Conservation (phyloP, 345 rosid species). For the Lagerstroemia speciosa region DNA sequence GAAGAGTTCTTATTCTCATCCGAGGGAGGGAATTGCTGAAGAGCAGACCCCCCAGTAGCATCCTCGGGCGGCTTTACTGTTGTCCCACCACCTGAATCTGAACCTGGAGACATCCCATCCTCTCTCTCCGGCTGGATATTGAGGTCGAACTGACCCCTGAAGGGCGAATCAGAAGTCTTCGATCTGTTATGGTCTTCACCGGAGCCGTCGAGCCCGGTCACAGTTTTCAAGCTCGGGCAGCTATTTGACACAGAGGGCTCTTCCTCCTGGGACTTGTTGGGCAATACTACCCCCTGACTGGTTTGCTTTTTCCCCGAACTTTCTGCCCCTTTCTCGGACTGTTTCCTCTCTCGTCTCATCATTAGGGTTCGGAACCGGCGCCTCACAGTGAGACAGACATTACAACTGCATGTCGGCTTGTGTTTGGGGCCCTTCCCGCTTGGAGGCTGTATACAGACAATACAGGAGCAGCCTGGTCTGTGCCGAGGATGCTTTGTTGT, state of each 20-base stretch:
- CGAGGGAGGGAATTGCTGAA: neutral
- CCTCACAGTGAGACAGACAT: constrained; percentile 60
- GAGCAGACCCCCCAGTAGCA: neutral
- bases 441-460: constrained; percentile 90
- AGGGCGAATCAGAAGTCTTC: constrained; percentile 42
- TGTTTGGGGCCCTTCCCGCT: constrained; percentile 89
- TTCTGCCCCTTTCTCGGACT: constrained; percentile 47
- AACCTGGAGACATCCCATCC: constrained; percentile 57
- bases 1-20: neutral
- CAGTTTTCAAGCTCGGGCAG: constrained; percentile 36
- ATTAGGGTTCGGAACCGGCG: constrained; percentile 68
- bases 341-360: constrained; percentile 68
- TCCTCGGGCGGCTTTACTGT: constrained; percentile 5
- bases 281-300: constrained; percentile 16
- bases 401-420: constrained; percentile 67
- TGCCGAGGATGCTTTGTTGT: constrained; percentile 93
- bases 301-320: constrained; percentile 34
- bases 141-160: constrained; percentile 73
- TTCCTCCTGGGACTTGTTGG: constrained; percentile 36
- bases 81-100: constrained; percentile 36
- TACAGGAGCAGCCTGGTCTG: constrained; percentile 86
- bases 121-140: constrained; percentile 90
- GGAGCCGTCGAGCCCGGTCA: constrained; percentile 31
- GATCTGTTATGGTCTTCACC: constrained; percentile 36
- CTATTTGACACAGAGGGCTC: constrained; percentile 30